Evolutionary conservation across 208 protist genomes (phyloP), one percentile per base, ranked within the genome.

Genomic region (Leishmania aethiopica): DNA sequence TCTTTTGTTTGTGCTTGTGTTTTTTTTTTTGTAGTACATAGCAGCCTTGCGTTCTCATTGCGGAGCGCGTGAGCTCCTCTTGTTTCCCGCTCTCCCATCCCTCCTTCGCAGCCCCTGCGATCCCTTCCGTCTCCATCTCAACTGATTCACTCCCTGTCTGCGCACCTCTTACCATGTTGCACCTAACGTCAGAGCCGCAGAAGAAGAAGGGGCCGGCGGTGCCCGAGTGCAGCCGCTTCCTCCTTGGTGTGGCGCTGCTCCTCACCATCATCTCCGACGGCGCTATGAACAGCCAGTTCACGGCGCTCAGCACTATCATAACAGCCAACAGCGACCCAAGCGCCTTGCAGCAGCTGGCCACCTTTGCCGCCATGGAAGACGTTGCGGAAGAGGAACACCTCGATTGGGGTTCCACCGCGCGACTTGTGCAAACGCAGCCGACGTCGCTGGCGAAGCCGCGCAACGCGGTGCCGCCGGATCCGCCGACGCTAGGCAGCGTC

Each of bases 311-410:
- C 84, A 90, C 82, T 25, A 78, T 77, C 75, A 90, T 94, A 59
- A 91, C 89, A 22, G 76, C 76, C 45, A 79, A 77, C 66, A 82
- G 74, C 19, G 78, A 84, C 77, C 90, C 92, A 15, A 88, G 86
- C 17, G 85, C 89, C 1, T 81, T 96, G 76, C 87, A 92, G 80
- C 91, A 96, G 82, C 83, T 96, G 49, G 90, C 89, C 42, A 92
- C 86, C 59, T 96, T 96, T 76, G 88, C 84, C 5, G 89, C 92
- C 17, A 75, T 96, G 79, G 82, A 88, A 57, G 89, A 89, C 17
- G 84, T 90, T 2, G 92, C 90, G 51, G 90, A 96, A 83, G 91
- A 94, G 85, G 86, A 96, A 73, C 75, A 94, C 17, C 85, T 95
- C 17, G 88, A 93, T 82, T 95, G 92, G 89, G 92, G 90, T 28